phyloP scores from a whole-genome alignment of 495 filamentous ascomycete species.

The Daldinia caldariorum region DNA sequence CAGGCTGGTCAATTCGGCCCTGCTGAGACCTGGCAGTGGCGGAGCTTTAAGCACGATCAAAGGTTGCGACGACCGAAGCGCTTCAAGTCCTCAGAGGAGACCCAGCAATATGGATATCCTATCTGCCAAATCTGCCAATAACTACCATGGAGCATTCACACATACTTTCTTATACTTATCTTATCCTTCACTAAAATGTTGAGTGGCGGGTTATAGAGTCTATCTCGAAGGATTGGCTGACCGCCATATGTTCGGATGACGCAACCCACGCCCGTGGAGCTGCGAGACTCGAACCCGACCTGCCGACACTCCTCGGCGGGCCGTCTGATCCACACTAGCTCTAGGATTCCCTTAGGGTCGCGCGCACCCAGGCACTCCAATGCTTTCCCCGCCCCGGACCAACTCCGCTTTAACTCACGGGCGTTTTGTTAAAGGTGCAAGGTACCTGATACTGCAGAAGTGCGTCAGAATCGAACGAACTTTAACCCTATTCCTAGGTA shows the following conservation, averaged over 20 bases:
- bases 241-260: conserved; percentile 22
- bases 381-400: conserved; percentile 9
- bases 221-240: background rate
- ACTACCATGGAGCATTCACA: background rate
- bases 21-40: background rate
- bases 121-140: too few relatives aligned
- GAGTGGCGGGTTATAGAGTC: conserved; percentile 12
- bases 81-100: background rate
- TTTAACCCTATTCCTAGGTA: background rate
- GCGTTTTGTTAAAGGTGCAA: conserved; percentile 6
- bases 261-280: conserved; percentile 34
- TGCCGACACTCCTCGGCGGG: conserved; percentile 30
- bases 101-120: conserved; percentile 2
- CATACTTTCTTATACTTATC: conserved; percentile 4
- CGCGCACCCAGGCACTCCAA: background rate
- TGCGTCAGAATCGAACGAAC: background rate
- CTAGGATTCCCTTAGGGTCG: background rate
- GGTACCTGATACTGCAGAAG: background rate
- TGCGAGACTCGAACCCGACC: conserved; percentile 27
- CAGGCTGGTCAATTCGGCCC: background rate
- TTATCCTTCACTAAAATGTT: background rate
- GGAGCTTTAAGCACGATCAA: background rate
- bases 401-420: conserved; percentile 11
- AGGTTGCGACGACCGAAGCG: background rate
- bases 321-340: conserved; percentile 40